These are phyloP conservation scores for Kwoniella europaea DNA, from an alignment of 768 basidiomycete genomes.

Conservation along the genomic window DNA sequence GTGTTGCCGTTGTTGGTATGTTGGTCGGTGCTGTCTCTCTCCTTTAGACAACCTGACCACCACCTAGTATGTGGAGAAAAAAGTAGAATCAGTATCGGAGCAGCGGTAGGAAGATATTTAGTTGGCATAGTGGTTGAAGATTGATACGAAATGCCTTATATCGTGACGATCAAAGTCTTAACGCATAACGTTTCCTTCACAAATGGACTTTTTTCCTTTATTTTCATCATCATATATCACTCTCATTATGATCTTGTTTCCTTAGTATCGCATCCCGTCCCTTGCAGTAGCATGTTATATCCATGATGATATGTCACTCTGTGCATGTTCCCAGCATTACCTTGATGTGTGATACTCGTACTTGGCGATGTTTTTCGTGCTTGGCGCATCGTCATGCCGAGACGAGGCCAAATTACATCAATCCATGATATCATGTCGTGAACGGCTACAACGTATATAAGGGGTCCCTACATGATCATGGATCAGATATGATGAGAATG, in stretches of 20 bases:
- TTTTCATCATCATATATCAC: slow-evolving; percentile 2
- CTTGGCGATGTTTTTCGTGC: too few species aligned
- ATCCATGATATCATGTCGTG: too few species aligned
- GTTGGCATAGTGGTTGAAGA: neutral
- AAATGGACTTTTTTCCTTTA: neutral
- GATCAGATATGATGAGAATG: too few species aligned
- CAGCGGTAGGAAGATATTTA: neutral
- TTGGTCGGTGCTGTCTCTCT: slow-evolving; percentile 25
- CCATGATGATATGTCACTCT: neutral
- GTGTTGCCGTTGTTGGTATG: slow-evolving; percentile 23
- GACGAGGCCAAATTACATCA: too few species aligned
- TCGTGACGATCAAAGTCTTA: neutral
- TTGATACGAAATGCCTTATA: neutral
- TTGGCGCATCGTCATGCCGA: too few species aligned
- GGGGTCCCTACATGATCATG: too few species aligned
- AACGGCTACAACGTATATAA: too few species aligned
- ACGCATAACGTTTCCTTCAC: slow-evolving; percentile 1
- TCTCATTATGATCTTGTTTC: slow-evolving; percentile 1
- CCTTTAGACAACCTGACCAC: slow-evolving; percentile 5
- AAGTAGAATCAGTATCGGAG: too few species aligned
- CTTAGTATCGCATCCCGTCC: neutral
- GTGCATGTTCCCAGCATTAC: neutral
- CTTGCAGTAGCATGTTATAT: neutral
- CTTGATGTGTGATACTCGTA: too few species aligned
- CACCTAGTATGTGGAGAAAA: too few species aligned